Percentiles rank a stretch among this genome's conserved stretches.
phyloP scores from a whole-genome alignment of 495 filamentous ascomycete genomes.

The Penicillium arizonense region DNA sequence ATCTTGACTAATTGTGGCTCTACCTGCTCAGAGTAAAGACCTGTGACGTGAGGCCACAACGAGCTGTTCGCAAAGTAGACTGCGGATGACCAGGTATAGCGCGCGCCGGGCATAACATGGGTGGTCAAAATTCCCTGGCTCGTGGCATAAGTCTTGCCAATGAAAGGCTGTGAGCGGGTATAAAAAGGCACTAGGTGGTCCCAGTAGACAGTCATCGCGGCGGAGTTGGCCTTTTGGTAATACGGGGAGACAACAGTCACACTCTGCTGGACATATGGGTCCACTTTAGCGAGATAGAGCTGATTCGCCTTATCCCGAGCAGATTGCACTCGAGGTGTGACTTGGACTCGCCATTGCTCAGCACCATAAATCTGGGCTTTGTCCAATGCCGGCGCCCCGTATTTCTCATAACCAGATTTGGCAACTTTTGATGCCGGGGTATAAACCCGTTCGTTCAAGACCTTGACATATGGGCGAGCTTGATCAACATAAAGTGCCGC shows the following conservation, averaged over 20 bases:
- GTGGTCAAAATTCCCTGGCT: conserved; percentile 64
- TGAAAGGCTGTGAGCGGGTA: conserved; percentile 67
- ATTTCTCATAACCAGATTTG: conserved; percentile 59
- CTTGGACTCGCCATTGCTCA: conserved; percentile 72
- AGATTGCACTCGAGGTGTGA: conserved; percentile 70
- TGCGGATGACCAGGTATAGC: conserved; percentile 64
- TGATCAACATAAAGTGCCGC: conserved; percentile 78
- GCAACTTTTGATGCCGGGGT: conserved; percentile 63
- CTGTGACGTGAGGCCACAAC: conserved; percentile 74
- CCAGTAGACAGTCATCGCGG: conserved; percentile 64
- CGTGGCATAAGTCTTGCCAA: conserved; percentile 63
- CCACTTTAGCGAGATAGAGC: conserved; percentile 68
- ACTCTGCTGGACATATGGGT: conserved; percentile 68
- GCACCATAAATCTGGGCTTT: conserved; percentile 61
- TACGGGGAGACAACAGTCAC: conserved; percentile 63
- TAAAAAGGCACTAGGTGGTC: conserved; percentile 74
- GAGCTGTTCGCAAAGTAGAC: conserved; percentile 68
- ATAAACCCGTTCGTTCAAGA: conserved; percentile 64
- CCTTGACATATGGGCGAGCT: conserved; percentile 69
- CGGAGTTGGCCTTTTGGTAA: conserved; percentile 60
- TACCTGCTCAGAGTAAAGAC: conserved; percentile 85
- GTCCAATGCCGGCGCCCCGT: conserved; percentile 75
- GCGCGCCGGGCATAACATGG: conserved; percentile 70
- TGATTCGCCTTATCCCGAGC: conserved; percentile 55
- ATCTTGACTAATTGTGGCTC: conserved; percentile 94